A percentile compares a stretch with the other conserved stretches of the same genome.
phyloP scores from a whole-genome alignment of 2,329 filamentous ascomycete species.

The Macroventuria anomochaeta region DNA sequence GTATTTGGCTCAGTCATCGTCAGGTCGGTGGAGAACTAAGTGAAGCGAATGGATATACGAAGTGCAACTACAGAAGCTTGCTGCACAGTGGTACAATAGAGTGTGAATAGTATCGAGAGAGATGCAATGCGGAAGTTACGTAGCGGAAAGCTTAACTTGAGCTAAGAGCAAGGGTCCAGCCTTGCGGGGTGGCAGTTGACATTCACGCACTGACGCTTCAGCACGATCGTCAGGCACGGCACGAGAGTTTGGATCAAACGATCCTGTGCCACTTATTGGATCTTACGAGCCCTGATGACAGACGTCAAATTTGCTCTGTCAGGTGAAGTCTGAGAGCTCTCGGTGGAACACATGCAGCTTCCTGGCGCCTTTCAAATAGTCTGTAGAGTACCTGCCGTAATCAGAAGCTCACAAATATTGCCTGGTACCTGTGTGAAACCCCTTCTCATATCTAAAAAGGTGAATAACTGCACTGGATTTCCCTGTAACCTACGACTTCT shows the following conservation, averaged over 20 bases:
- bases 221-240: slow-evolving; percentile 20
- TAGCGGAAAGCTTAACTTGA: slow-evolving; percentile 24
- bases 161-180: slow-evolving; percentile 23
- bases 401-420: too few relatives aligned
- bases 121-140: slow-evolving; percentile 23
- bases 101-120: slow-evolving; percentile 2
- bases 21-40: background rate
- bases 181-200: slow-evolving; percentile 20
- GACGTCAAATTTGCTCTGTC: background rate
- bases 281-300: background rate
- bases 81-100: background rate
- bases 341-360: too few relatives aligned
- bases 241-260: background rate
- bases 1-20: slow-evolving; percentile 35
- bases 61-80: background rate
- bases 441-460: too few relatives aligned
- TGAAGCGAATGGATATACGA: background rate
- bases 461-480: too few relatives aligned
- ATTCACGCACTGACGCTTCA: slow-evolving; percentile 25
- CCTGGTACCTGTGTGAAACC: too few relatives aligned
- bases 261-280: background rate
- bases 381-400: too few relatives aligned
- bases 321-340: background rate
- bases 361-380: too few relatives aligned
- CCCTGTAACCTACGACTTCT: too few relatives aligned